Evolutionary conservation across 345 rosid genomes (phyloP), one percentile per base, ranked within the genome.

Genomic region (Alliaria petiolata): DNA sequence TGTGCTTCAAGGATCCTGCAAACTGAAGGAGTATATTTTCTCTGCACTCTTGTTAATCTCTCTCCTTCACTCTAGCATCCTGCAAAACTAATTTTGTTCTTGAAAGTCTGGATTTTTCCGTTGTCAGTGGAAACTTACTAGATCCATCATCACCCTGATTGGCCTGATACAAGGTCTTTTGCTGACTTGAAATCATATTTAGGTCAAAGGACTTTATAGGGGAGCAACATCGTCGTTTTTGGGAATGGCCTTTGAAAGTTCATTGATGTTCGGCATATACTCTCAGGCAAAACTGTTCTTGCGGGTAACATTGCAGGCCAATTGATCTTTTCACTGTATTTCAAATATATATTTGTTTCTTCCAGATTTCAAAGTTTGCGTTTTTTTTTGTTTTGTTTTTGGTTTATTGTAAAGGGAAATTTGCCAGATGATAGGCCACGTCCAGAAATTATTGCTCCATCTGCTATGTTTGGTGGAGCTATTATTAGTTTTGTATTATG

Each of bases 231-330:
- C 98, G 3, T 90, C 97, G 53, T 89, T 95, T 84, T 50, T 86
- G 57, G 98, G 99, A 49, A 67, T 95, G 89, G 89, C 96, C 35
- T 87, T 89, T 65, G 99, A 88, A 76, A 90, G 98, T 77, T 95
- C 99, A 26, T 85, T 95, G 76, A 78, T 87, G 70, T 95, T 95
- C 58, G 93, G 98, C 38, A 81, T 95, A 64, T 95, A 95, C 71
- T 95, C 96, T n/a, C 96, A 88, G 78, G 90, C 93, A 45, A 95
- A 90, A 80, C 90, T 87, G 65, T 72, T 79, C 26, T 80, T 92
- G 72, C 92, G 81, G 98, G 97, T 63, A 49, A 71, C 49, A 49
- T 67, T 68, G 9, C 5, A 8, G 26, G n/a, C 30, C 65, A 47
- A 20, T 4, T 31, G 26, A 55, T 64, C 26, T 47, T 28, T 39